Conservation (phyloP, 2,329 filamentous ascomycete genomes). For the Fusarium nisikadoi region DNA sequence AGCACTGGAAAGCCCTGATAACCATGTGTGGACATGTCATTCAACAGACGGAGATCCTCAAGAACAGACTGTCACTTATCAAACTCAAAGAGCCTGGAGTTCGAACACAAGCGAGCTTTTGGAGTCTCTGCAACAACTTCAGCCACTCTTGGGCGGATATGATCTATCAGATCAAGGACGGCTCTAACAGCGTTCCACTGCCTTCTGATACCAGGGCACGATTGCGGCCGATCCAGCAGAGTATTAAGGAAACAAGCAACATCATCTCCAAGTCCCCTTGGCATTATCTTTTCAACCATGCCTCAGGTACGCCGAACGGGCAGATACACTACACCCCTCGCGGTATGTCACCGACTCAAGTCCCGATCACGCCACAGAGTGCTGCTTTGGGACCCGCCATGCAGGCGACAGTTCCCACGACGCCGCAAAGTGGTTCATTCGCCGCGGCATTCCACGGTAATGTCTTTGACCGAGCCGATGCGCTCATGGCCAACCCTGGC, state of each 20-base stretch:
- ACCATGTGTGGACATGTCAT: constrained; percentile 76
- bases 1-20: constrained; percentile 77
- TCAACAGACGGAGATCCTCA: constrained; percentile 78
- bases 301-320: constrained; percentile 25
- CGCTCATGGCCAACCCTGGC: constrained; percentile 67
- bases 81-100: constrained; percentile 86
- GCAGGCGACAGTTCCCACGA: constrained; percentile 86
- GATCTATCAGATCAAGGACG: constrained; percentile 67
- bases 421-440: constrained; percentile 68
- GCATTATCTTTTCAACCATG: constrained; percentile 55
- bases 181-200: constrained; percentile 62
- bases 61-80: constrained; percentile 78
- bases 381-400: constrained; percentile 90
- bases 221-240: constrained; percentile 83
- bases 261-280: constrained; percentile 73
- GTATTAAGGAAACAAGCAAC: constrained; percentile 81
- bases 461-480: constrained; percentile 70
- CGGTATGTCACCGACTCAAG: constrained; percentile 46
- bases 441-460: constrained; percentile 65
- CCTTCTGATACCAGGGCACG: constrained; percentile 76
- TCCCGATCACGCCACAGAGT: constrained; percentile 87
- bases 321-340: constrained; percentile 39
- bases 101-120: constrained; percentile 70
- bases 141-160: constrained; percentile 76
- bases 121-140: constrained; percentile 79